Evolutionary conservation across 148 eudicot species (phyloP).

Genomic region (Hydrangea macrophylla): DNA sequence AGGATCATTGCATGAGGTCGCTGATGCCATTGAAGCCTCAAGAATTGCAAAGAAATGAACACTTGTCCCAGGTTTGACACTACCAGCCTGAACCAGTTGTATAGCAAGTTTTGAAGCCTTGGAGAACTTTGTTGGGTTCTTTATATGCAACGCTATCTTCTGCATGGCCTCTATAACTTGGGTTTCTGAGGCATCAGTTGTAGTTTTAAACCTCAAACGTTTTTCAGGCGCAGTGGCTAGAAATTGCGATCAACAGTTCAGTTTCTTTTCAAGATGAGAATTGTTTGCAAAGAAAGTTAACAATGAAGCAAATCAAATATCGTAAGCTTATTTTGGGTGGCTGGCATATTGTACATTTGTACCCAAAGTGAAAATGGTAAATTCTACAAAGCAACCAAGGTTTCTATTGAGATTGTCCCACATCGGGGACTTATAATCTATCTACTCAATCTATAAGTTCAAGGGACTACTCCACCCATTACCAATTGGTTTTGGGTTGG

Average conservation of each 20-base stretch:
- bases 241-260: constrained; percentile 22
- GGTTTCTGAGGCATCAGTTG: constrained; percentile 74
- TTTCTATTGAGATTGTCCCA: no score
- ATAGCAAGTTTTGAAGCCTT: constrained; percentile 93
- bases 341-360: neutral
- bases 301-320: neutral
- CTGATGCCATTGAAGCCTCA: constrained; percentile 79
- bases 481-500: no score
- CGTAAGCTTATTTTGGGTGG: neutral
- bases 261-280: constrained; percentile 8
- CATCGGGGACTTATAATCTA: no score
- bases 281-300: constrained; percentile 4
- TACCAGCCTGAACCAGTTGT: constrained; percentile 86
- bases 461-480: no score
- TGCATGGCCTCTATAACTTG: constrained; percentile 91
- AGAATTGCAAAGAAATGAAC: constrained; percentile 66
- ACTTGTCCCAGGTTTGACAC: constrained; percentile 67
- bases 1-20: constrained; percentile 62
- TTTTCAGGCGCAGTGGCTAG: constrained; percentile 58
- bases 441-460: no score
- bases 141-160: constrained; percentile 86
- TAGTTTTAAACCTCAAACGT: constrained; percentile 80
- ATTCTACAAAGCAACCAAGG: no score
- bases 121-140: constrained; percentile 54
- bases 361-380: no score